Conservation (phyloP, 208 protist species). For the Trypanosoma theileri region DNA sequence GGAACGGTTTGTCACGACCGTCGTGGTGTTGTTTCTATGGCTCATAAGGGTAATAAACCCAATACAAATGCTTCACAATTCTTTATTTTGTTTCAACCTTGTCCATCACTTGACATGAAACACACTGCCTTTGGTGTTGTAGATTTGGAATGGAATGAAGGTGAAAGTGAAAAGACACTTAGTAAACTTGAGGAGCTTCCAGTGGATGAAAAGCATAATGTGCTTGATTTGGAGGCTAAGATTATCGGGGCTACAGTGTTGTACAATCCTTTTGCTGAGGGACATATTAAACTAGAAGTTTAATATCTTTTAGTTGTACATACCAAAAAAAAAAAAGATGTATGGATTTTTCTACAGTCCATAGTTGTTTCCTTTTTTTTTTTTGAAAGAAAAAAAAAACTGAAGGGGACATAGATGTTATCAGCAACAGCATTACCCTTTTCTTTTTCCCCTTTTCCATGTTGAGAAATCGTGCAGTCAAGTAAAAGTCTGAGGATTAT, state of each 20-base stretch:
- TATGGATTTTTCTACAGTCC: not conserved
- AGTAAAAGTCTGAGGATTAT: conserved; percentile 15
- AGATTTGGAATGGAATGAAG: conserved; percentile 40
- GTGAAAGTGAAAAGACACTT: conserved; percentile 53
- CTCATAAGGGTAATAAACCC: conserved; percentile 87
- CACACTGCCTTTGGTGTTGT: conserved; percentile 96
- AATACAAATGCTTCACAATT: conserved; percentile 92
- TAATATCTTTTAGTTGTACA: conserved; percentile 6
- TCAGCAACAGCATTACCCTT: not conserved
- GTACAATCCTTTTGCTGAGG: conserved; percentile 87
- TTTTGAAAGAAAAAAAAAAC: no score
- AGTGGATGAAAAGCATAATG: conserved; percentile 64
- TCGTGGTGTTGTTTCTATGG: conserved; percentile 94
- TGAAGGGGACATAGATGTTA: no score
- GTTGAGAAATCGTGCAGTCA: not conserved
- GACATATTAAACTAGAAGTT: conserved; percentile 32
- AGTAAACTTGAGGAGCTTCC: conserved; percentile 45
- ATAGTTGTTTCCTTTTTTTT: no score
- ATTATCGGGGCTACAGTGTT: conserved; percentile 61
- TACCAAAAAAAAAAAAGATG: not conserved
- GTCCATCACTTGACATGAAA: conserved; percentile 73
- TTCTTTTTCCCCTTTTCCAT: not conserved
- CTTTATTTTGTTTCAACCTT: conserved; percentile 72
- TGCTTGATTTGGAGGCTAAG: conserved; percentile 37
- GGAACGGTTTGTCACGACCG: conserved; percentile 83